Evolutionary conservation across 495 filamentous ascomycete genomes (phyloP), one percentile per base, ranked within the genome.

Genomic region (Poronia punctata): DNA sequence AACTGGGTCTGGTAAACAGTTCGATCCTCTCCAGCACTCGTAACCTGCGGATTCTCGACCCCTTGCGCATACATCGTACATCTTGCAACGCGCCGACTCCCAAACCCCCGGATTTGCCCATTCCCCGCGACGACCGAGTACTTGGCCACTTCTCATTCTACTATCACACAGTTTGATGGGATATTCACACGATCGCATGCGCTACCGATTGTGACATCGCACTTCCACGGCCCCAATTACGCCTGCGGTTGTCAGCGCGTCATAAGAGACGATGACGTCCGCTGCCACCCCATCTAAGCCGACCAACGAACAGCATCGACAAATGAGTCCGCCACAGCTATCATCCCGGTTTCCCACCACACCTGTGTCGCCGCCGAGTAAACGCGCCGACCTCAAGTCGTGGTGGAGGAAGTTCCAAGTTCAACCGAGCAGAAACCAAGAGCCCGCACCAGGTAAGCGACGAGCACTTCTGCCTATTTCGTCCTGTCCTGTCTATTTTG

Each of bases 331-430:
- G 16, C 46, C 50, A 25, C 58, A 47, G 14, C 52, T 48, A 26
- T 40, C 50, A 12, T 43, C 40, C n/a, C 48, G 40, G 22, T 19
- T 21, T 40, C 10, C 40, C 38, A 33, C 49, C 35, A 53, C 60
- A 26, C 45, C 62, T 25, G 54, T 60, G 40, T 79, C 83, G 25
- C 78, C 82, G 7, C 80, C 86, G 23, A 82, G 76, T 37, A 88
- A 79, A 62, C 76, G 84, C 54, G 14, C 34, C 7, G 86, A 93
- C 53, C 68, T 94, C 40, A 80, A 85, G 52, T 86, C 82, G 19
- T 96, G 88, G 88, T 95, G 88, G 88, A 88, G 82, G 64, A 75
- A 77, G 35, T 95, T 96, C 67, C 87, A 84, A 63, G 72, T 79
- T 22, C 78, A 79, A 33, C 27, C 42, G 15, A 66, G 74, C 10